Base-by-base conservation (phyloP, 2,329 filamentous ascomycete genomes). In the Myriosclerotinia scirpicola region DNA sequence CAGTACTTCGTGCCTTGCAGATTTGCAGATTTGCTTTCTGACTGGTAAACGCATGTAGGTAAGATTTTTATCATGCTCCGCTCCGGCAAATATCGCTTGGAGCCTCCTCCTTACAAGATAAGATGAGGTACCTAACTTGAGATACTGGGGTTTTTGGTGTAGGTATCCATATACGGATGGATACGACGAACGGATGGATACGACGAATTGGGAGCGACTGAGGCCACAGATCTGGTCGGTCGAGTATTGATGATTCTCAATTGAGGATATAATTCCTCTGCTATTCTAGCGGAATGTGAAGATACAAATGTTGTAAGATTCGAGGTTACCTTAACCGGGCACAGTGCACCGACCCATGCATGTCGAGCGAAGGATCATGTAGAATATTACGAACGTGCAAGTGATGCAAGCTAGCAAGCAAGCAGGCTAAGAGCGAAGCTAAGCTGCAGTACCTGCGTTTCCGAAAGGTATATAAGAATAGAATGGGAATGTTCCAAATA, bases 371-470 rank as follows among this genome's bases (percentile, higher is more conserved):
- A 64, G 61, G 61, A 64, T 64, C 52, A 64, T 20, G 14, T 40
- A 64, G 52, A 26, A 56, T 48, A 38, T 48, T 42, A 64, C 40
- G 15, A 58, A 64, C 52, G 61, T 64, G 61, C 38, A 22, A 58
- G 38, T 14, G 26, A 56, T 50, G 46, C 17, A 8, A 26, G 61
- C 38, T 46, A 64, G 42, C 26, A 54, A 64, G 61, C 22, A 64
- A 44, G 12, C 38, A 46, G 46, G 52, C 56, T n/a, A n/a, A 60
- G 12, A 17, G 30, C 42, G n/a, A 36, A 34, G 61, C 61, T 48
- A 55, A 55, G 61, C 61, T 56, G 52, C 26, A 46, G 61, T 64
- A 56, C 61, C 61, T 64, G 61, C 52, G 26, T 56, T 56, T 52
- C 26, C 61, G 52, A 46, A 17, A 53, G 26, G 53, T 26, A 46